phyloP scores from a whole-genome alignment of 2,329 filamentous ascomycete species.

The Apiospora hydei region DNA sequence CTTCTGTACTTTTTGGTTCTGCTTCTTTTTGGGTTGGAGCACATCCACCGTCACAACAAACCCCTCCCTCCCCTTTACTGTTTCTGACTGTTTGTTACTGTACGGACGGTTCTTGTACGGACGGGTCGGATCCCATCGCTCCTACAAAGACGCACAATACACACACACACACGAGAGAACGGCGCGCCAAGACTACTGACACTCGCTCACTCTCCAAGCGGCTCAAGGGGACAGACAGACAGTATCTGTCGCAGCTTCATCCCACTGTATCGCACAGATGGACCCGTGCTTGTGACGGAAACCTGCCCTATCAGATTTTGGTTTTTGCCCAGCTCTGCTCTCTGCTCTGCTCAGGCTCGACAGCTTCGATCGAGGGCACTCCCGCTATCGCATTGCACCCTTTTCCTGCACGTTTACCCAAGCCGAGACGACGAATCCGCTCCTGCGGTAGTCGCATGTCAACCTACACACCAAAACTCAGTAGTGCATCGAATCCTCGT shows the following conservation, averaged over 20 bases:
- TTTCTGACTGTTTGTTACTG: conserved; percentile 13
- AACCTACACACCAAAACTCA: conserved; percentile 18
- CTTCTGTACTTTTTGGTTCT: conserved; percentile 2
- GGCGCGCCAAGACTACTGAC: background rate
- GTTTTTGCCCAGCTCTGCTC: background rate
- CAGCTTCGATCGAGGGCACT: background rate
- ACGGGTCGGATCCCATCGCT: background rate
- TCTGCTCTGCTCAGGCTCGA: conserved; percentile 1
- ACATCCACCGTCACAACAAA: conserved; percentile 16
- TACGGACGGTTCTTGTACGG: background rate
- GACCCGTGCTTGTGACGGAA: conserved; percentile 15
- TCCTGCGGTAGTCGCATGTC: conserved; percentile 24
- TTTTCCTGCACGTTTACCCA: conserved; percentile 13
- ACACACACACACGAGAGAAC: background rate
- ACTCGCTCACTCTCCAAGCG: background rate
- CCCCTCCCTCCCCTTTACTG: conserved; percentile 17
- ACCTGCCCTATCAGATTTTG: background rate
- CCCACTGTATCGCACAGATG: conserved; percentile 16
- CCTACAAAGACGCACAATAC: background rate
- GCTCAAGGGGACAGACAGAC: background rate
- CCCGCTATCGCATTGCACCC: conserved; percentile 8
- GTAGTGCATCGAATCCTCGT: conserved; percentile 20
- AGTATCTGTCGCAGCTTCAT: conserved; percentile 21
- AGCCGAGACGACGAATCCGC: conserved; percentile 23
- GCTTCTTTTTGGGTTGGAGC: background rate